Base-by-base conservation (phyloP, 2,329 filamentous ascomycete species). In the Aspergillus pseudoglaucus region DNA sequence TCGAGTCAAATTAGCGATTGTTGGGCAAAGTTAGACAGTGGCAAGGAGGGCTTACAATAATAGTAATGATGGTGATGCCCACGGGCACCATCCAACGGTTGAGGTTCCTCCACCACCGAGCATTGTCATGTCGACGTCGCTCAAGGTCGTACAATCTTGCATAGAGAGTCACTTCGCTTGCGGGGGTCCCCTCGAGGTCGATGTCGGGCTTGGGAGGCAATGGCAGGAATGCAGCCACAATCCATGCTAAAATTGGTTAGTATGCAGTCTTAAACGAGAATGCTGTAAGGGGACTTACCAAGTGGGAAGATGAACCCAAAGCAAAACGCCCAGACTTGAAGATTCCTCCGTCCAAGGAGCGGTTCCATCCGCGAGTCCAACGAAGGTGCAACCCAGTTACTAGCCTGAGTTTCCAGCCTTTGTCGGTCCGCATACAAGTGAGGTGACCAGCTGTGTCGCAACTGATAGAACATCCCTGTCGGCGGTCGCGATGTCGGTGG, bases 261-360 rank as follows among this genome's bases (percentile, higher is more conserved):
- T 41, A 41, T 18, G 14, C 17, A 12, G 27, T 44, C 14, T 14
- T 17, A 9, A 35, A 32, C 25, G 10, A 17, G 15, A 30, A 35
- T 32, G 10, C 17, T 44, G 42, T 35, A 22, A 44, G 5, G 15
- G 42, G 25, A 67, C 81, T 68, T 70, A 85, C 82, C 75, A 51
- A 89, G 77, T 5, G 88, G 89, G 60, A 89, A 81, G 42, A 91
- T 71, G 60, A 94, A 94, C 20, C 89, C 89, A 42, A 85, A 38
- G 47, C 83, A 81, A 68, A 94, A 94, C 43, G 88, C 72, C 45
- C 85, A 73, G 25, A 91, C 78, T 66, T 94, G 89, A 42, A 82
- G 70, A 60, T 90, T 90, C 52, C 86, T 79, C 53, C 80, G 79
- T 44, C 83, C 83, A 53, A 85, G 75, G 3, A 81, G 61, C 14